These are phyloP conservation scores for Kondoa malvinella DNA, from an alignment of 768 basidiomycete species.

Conservation along the genomic window DNA sequence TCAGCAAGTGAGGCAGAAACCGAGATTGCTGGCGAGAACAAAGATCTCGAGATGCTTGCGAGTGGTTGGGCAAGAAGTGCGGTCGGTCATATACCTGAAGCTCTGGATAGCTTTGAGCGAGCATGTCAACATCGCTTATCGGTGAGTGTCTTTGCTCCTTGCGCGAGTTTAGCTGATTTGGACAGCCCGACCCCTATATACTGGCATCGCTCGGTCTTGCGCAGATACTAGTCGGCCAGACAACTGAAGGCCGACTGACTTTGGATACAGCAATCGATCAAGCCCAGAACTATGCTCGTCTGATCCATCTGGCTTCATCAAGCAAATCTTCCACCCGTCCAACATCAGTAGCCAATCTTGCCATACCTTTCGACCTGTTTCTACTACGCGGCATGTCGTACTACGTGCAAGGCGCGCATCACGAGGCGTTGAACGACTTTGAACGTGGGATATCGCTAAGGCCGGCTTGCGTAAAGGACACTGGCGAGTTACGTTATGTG, in stretches of 20 bases:
- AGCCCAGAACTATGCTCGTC: not conserved
- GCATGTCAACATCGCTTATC: not conserved
- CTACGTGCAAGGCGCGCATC: not conserved
- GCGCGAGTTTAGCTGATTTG: not conserved
- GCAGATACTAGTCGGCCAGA: not conserved
- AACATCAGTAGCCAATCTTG: not conserved
- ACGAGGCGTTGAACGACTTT: not conserved
- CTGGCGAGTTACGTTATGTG: conserved; percentile 6
- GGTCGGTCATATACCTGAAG: not conserved
- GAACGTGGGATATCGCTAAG: not conserved
- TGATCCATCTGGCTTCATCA: not conserved
- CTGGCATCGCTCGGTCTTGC: not conserved
- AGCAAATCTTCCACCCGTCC: not conserved
- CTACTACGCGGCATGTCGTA: not conserved
- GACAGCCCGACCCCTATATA: not conserved
- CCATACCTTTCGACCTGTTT: conserved; percentile 5
- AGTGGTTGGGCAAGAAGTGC: not conserved
- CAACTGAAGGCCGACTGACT: not conserved
- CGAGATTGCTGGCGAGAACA: not conserved
- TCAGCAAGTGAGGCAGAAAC: not conserved
- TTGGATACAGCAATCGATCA: not conserved
- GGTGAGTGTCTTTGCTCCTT: not conserved
- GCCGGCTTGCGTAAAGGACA: not conserved
- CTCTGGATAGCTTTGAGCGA: not conserved
- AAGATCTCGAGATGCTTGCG: not conserved